Evolutionary conservation across 139 green algal species (phyloP), one percentile per base, ranked within the genome.

Genomic region (Volvox reticuliferus): DNA sequence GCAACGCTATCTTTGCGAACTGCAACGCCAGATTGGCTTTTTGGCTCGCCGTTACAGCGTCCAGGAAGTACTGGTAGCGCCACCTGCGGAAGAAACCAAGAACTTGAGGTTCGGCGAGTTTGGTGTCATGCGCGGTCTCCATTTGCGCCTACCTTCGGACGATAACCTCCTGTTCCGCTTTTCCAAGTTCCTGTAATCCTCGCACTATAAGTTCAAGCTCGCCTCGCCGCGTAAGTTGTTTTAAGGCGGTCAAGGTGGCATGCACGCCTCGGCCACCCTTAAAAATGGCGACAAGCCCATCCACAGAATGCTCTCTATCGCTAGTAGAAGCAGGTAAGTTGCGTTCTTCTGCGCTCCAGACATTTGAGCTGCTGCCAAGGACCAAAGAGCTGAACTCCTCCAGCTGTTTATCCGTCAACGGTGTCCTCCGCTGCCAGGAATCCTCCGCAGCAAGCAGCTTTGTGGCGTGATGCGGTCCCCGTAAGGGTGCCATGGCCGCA

Each of bases 1-100:
- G 69, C 28, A 24, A 12, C 18, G 85, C 69, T 17, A 89, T 26
- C 44, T 82, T 82, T 20, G 44, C 44, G 19, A 89, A 89, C 69
- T 62, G 69, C 14, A 89, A 6, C n/a, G 85, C 85, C 18, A 75
- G 69, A 37, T 89, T 89, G n/a, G 44, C 69, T 50, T 73, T 82
- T 32, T 81, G 26, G 36, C 30, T 55, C 19, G 33, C 0, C 28
- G 16, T 50, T 6, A 89, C 68, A 12, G 69, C 85, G 12, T 71
- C 69, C 28, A 89, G 17, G 44, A 89, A 89, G 44, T 33, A 5
- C 14, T 36, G 9, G 44, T 89, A 89, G n/a, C 22, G 61, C 81
- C 81, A 76, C 35, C 61, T 76, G 61, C 81, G 61, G 12, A 32
- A 32, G 30, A 77, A 67, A 24, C 78, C 24, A 62, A 61, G 65